A percentile compares a stretch with the other conserved stretches of the same genome.
Conservation (phyloP, 768 basidiomycete genomes). For the Asterophora lycoperdoides region DNA sequence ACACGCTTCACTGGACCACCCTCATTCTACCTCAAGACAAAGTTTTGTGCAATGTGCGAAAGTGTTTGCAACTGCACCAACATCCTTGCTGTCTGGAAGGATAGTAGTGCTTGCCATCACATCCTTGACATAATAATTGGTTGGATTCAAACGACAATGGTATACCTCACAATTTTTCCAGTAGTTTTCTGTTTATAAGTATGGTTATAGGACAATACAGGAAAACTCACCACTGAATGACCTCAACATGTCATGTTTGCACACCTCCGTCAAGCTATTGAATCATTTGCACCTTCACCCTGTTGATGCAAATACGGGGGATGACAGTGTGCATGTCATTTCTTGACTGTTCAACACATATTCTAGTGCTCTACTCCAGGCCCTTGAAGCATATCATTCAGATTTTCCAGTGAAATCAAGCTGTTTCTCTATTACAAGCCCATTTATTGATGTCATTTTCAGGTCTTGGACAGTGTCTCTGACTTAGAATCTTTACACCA, state of each 20-base stretch:
- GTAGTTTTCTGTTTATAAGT: background rate
- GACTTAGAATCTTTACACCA: constrained; percentile 45
- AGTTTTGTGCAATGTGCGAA: constrained; percentile 72
- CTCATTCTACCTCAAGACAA: constrained; percentile 63
- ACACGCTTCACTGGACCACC: constrained; percentile 51
- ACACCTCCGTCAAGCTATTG: constrained; percentile 69
- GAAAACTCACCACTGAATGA: constrained; percentile 46
- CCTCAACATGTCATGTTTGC: constrained; percentile 68
- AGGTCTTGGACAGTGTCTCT: constrained; percentile 48
- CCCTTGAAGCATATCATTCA: constrained; percentile 48
- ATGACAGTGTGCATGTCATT: constrained; percentile 65
- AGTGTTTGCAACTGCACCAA: constrained; percentile 60
- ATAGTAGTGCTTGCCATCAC: constrained; percentile 59
- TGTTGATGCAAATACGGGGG: constrained; percentile 50
- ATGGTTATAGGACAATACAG: constrained; percentile 30
- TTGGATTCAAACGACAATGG: constrained; percentile 61
- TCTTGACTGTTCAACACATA: constrained; percentile 81
- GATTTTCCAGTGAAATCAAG: constrained; percentile 40
- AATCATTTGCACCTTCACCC: constrained; percentile 69
- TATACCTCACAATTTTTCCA: constrained; percentile 27
- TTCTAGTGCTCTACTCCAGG: constrained; percentile 58
- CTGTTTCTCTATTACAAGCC: too few species aligned
- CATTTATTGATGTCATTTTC: constrained; percentile 4
- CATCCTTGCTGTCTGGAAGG: constrained; percentile 60
- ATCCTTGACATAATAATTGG: constrained; percentile 75